Evolutionary conservation across 257 asterid genomes (phyloP).

Genomic region (Solanum pennellii): DNA sequence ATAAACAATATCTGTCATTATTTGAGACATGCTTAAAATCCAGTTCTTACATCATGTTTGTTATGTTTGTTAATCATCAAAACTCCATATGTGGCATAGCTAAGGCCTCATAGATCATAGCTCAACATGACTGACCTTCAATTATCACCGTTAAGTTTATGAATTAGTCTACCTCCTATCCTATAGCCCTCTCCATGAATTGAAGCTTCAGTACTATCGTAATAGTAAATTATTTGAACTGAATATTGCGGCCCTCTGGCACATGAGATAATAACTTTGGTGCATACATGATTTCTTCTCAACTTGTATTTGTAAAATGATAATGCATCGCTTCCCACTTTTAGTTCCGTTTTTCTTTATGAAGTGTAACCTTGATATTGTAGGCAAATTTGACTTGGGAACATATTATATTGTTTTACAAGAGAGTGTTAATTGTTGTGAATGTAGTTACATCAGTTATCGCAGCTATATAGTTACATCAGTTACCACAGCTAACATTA

Average conservation of each 20-base stretch:
- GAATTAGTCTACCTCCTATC: background rate
- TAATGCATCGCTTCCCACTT: background rate
- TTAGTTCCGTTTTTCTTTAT: background rate
- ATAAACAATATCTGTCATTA: background rate
- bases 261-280: background rate
- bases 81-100: background rate
- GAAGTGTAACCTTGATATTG: background rate
- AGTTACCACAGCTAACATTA: background rate
- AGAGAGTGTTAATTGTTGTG: background rate
- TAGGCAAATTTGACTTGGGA: background rate
- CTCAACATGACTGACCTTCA: background rate
- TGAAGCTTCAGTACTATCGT: background rate
- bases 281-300: background rate
- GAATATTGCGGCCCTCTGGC: background rate
- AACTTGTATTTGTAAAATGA: background rate
- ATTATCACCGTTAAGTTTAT: background rate
- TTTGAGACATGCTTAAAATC: background rate
- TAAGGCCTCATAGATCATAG: background rate
- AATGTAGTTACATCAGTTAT: background rate
- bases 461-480: background rate
- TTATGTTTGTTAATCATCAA: background rate
- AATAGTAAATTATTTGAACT: background rate
- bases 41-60: background rate
- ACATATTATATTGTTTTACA: background rate
- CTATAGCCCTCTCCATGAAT: background rate